Base-by-base conservation (phyloP, 306 rosid species). In the Rubus parviflorus region DNA sequence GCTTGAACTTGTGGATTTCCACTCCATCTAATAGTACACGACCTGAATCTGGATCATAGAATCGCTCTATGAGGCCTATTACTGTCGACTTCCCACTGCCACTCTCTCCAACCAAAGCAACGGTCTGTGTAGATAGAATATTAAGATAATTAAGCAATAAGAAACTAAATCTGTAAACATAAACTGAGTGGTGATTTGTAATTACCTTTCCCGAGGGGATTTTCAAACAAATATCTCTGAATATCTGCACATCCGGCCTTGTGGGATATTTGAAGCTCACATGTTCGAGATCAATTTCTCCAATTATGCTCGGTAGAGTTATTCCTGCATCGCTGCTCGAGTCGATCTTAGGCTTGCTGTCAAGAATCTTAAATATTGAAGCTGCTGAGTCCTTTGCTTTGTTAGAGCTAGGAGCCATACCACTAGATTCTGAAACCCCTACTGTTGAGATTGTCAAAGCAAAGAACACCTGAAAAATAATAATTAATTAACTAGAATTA, bases 91-190 rank as follows among this genome's bases (percentile, higher is more conserved):
- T 92, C 49, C 97, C 98, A 58, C 97, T 85, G 3, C 98, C 98
- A 73, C 97, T 95, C 80, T 92, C 98, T 77, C 97, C 97, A 47
- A 95, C 98, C 86, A 95, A 83, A 20, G 98, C 98, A 68, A 89
- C 86, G 47, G 92, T 88, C 98, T 90, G 75, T 79, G 40, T 12
- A 83, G 14, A 65, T 15, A 60, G 7, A 43, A 23, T 38, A 16
- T 14, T 12, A 42, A 19, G 77, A 11, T 20, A 67, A 30, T 30
- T 30, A 30, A 68, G 52, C 1, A 58, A 4, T 12, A 58, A 20
- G 16, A 37, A 22, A 4, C 14, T 20, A 22, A 2, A 8, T 10
- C 7, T 2, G 13, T 22, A 2, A 25, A 23, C 7, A 60, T 11
- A 23, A 4, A 12, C 2, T 4, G 6, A 23, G 53, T 46, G 48